Base-by-base conservation (phyloP, 1,284 basidiomycete genomes). In the Erythrobasidium hasegawianum region DNA sequence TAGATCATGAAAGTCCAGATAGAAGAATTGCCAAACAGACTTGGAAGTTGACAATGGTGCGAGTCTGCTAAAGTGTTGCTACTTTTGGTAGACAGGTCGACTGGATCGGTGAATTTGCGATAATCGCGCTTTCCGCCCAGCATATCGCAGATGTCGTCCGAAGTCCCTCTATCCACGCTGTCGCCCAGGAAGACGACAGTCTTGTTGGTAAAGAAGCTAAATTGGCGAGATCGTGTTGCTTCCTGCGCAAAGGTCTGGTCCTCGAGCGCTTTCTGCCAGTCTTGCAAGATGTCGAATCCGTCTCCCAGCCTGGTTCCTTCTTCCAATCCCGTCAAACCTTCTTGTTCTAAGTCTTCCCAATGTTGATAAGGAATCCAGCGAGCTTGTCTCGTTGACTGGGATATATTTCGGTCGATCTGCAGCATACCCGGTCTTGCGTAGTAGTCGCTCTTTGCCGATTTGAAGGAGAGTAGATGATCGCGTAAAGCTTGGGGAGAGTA, bases 111-210 rank as follows among this genome's bases (percentile, higher is more conserved):
- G 29, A 39, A 64, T 39, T 57, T 43, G 3, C 54, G 33, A 14
- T 56, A 56, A 9, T 18, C 18, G 22, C 26, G 29, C 26, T 11
- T 55, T 14, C 54, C 61, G 10, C 24, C 53, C 11, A 56, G 61
- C 11, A 64, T 22, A 10, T 57, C 26, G 26, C 61, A 64, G 22
- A 52, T 53, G 38, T 56, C 45, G 29, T 64, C 61, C 2, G 54
- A 43, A 5, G 61, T 24, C 20, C 43, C 54, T 18, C 65, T 45
- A 43, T 67, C 65, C 24, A 64, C 57, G 5, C 55, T 45, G 45
- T 67, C 65, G n/a, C 65, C 65, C 26, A 67, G 40, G 33, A 67
- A 13, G 18, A 67, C 22, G 49, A 67, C 47, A 14, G 65, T 67
- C 43, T 67, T 67, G 50, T 67, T 61, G 1, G 59, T 39, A 5